Evolutionary conservation across 495 filamentous ascomycete genomes (phyloP).

Genomic region (Venustampulla echinocandica): DNA sequence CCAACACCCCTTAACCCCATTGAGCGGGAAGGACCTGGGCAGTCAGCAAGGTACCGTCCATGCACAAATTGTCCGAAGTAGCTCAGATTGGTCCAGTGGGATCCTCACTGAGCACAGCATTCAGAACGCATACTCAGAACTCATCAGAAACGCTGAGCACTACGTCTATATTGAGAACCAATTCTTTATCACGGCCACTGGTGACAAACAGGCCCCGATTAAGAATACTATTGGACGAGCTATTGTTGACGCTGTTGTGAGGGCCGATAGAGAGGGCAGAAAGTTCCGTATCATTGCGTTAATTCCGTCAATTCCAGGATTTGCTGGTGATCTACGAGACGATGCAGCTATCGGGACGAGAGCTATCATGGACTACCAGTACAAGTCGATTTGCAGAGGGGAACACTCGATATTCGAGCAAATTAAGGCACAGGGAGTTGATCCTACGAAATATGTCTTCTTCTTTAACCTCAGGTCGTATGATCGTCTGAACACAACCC

Average conservation of each 20-base stretch:
- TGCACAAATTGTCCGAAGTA: conserved; percentile 79
- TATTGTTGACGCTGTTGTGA: conserved; percentile 82
- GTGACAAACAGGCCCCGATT: conserved; percentile 73
- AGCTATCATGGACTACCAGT: conserved; percentile 98
- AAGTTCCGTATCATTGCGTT: conserved; percentile 89
- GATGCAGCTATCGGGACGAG: conserved; percentile 76
- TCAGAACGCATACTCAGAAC: conserved; percentile 80
- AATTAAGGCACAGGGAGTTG: conserved; percentile 65
- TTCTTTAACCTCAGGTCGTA: conserved; percentile 86
- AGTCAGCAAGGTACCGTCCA: conserved; percentile 60
- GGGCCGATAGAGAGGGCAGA: conserved; percentile 70
- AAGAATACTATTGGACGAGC: conserved; percentile 79
- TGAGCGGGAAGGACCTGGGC: conserved; percentile 40
- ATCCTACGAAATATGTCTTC: conserved; percentile 77
- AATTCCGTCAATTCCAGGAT: conserved; percentile 86
- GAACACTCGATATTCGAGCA: conserved; percentile 82
- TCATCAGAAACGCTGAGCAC: conserved; percentile 77
- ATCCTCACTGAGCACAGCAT: conserved; percentile 85
- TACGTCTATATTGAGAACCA: conserved; percentile 98
- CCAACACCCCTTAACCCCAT: conserved; percentile 63
- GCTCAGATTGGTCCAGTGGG: conserved; percentile 90
- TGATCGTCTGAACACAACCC: conserved; percentile 79
- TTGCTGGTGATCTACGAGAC: conserved; percentile 81
- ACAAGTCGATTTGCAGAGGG: conserved; percentile 87
- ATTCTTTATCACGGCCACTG: conserved; percentile 95